These are phyloP conservation scores for Termitomyces sp. DNA, from an alignment of 768 basidiomycete species.

Conservation along the genomic window DNA sequence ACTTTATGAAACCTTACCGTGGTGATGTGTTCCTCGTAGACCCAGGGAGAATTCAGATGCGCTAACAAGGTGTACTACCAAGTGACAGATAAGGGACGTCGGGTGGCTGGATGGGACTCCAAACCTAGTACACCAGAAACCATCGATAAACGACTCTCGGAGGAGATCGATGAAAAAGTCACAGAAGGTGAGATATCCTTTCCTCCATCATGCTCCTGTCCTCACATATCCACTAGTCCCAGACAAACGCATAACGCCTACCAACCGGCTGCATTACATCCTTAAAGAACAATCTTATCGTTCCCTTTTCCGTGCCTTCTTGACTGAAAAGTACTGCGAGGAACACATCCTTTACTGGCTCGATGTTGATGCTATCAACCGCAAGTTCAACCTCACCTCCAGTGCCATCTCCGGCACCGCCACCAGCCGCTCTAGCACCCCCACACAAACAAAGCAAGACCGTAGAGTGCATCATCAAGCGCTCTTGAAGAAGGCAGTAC, in stretches of 20 bases:
- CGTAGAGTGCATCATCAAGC: slow-evolving; percentile 10
- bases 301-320: slow-evolving; percentile 9
- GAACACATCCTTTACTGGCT: slow-evolving; percentile 14
- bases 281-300: slow-evolving; percentile 9
- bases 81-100: slow-evolving; percentile 10
- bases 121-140: not conserved
- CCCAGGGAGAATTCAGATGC: slow-evolving; percentile 12
- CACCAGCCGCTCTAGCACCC: not conserved
- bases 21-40: not conserved
- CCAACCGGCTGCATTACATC: slow-evolving; percentile 6
- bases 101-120: slow-evolving; percentile 10
- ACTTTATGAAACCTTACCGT: not conserved
- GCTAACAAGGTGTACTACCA: slow-evolving; percentile 12
- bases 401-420: slow-evolving; percentile 6
- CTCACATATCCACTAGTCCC: not conserved
- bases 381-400: slow-evolving; percentile 12
- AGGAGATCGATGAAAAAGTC: slow-evolving; percentile 1
- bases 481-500: slow-evolving; percentile 7
- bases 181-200: not conserved
- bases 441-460: slow-evolving; percentile 4
- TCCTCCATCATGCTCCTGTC: not conserved
- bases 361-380: slow-evolving; percentile 12
- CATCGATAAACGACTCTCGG: not conserved
- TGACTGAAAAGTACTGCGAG: slow-evolving; percentile 12
- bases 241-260: not conserved